phyloP scores from a whole-genome alignment of 2,329 filamentous ascomycete genomes.

The Colletotrichum melonis region DNA sequence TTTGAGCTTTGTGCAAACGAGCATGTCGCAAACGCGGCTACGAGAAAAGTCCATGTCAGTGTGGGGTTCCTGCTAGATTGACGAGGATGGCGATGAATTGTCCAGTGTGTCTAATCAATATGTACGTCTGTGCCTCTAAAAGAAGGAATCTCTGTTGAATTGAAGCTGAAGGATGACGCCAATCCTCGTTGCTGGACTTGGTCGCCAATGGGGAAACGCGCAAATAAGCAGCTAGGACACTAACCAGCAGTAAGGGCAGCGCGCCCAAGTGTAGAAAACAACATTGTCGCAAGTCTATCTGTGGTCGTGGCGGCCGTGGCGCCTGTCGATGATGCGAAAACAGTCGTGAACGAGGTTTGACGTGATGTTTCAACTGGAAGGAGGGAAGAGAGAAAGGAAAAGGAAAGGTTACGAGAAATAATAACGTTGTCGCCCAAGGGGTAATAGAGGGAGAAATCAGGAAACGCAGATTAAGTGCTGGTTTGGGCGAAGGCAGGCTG shows the following conservation, averaged over 20 bases:
- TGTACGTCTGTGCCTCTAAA: not conserved
- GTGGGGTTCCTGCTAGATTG: not conserved
- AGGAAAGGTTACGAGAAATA: not conserved
- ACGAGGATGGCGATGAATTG: not conserved
- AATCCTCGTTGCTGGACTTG: not conserved
- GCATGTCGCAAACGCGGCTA: conserved; percentile 36
- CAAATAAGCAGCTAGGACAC: conserved; percentile 21
- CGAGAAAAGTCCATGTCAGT: conserved; percentile 8
- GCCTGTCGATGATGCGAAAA: not conserved
- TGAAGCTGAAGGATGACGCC: not conserved
- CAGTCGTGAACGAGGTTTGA: not conserved
- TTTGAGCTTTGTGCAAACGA: conserved; percentile 42
- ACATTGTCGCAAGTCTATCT: conserved; percentile 20
- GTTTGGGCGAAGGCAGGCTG: conserved; percentile 10
- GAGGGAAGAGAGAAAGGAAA: not conserved
- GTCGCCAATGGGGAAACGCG: not conserved
- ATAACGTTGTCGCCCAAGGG: not conserved
- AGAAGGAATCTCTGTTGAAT: not conserved
- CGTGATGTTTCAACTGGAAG: not conserved
- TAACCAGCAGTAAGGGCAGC: conserved; percentile 35
- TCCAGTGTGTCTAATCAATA: not conserved
- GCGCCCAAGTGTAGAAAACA: conserved; percentile 32
- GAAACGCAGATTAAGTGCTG: conserved; percentile 15
- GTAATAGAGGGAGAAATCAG: not conserved
- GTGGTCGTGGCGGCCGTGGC: not conserved